phyloP scores from a whole-genome alignment of 805 yeast species.

The Metschnikowia gruessii region DNA sequence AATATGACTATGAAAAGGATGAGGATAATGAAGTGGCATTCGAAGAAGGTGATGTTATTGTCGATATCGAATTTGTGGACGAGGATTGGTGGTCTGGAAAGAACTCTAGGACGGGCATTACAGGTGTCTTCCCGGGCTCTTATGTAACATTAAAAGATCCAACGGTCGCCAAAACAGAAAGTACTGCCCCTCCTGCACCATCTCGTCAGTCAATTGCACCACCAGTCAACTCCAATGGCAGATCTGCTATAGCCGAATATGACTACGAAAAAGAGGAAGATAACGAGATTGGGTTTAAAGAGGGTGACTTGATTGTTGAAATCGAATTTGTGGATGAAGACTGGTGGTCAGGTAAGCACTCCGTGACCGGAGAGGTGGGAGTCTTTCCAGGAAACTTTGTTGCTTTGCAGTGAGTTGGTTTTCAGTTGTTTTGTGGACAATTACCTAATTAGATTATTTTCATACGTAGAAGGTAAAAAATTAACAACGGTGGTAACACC shows the following conservation, averaged over 20 bases:
- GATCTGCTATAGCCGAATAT: slow-evolving; percentile 62
- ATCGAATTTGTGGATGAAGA: slow-evolving; percentile 90
- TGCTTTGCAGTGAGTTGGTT: slow-evolving; percentile 18
- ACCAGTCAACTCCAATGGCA: slow-evolving; percentile 7
- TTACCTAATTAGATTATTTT: neutral
- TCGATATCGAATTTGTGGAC: slow-evolving; percentile 66
- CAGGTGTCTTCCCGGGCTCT: slow-evolving; percentile 56
- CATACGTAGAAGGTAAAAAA: too few species aligned
- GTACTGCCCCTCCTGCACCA: slow-evolving; percentile 6
- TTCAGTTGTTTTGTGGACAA: neutral
- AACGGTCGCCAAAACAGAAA: neutral
- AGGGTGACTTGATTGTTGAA: slow-evolving; percentile 76
- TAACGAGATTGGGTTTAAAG: slow-evolving; percentile 81
- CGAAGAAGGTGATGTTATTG: slow-evolving; percentile 61
- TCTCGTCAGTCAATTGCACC: slow-evolving; percentile 7
- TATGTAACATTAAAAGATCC: slow-evolving; percentile 43
- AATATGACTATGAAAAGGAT: slow-evolving; percentile 72
- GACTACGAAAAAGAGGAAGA: slow-evolving; percentile 91
- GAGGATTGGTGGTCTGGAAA: slow-evolving; percentile 69
- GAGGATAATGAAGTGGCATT: slow-evolving; percentile 75
- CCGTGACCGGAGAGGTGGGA: slow-evolving; percentile 67
- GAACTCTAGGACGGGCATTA: slow-evolving; percentile 41
- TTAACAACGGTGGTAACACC: too few species aligned
- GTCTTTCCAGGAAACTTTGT: slow-evolving; percentile 94
- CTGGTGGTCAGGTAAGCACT: slow-evolving; percentile 92